Percentiles rank a stretch among this genome's conserved stretches.
Evolutionary conservation across 2,329 filamentous ascomycete genomes (phyloP).

Genomic region (Claviceps fusiformis): DNA sequence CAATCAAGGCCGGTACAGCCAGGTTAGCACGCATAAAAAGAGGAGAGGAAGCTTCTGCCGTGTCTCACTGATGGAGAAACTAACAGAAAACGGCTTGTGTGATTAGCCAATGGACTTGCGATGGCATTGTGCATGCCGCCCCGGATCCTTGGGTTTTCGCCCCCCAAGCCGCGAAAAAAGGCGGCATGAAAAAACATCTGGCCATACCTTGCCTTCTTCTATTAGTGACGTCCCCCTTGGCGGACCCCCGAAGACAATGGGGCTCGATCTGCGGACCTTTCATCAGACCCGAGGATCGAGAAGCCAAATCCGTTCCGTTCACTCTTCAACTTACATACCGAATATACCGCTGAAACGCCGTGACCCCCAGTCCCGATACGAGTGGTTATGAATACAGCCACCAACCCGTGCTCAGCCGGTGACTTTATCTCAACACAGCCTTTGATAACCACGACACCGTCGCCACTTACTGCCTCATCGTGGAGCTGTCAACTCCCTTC

Average conservation of each 20-base stretch:
- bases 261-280: slow-evolving; percentile 7
- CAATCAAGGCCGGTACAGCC: neutral
- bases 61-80: neutral
- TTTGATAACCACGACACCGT: neutral
- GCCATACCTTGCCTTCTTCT: neutral
- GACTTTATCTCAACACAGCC: neutral
- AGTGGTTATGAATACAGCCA: slow-evolving; percentile 3
- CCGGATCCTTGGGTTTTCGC: neutral
- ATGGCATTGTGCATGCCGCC: neutral
- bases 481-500: neutral
- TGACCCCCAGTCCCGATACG: neutral
- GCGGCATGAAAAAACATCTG: neutral
- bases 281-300: slow-evolving; percentile 7
- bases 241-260: neutral
- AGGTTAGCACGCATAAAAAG: neutral
- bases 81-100: neutral
- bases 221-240: neutral
- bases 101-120: neutral
- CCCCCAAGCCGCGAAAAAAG: neutral
- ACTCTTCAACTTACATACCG: slow-evolving; percentile 6
- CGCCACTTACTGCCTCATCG: neutral
- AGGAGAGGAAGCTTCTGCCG: neutral
- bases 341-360: slow-evolving; percentile 5
- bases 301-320: slow-evolving; percentile 6
- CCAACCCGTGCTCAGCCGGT: neutral